These are phyloP conservation scores for Metschnikowia kofuensis DNA, from an alignment of 805 yeast species.

Conservation along the genomic window DNA sequence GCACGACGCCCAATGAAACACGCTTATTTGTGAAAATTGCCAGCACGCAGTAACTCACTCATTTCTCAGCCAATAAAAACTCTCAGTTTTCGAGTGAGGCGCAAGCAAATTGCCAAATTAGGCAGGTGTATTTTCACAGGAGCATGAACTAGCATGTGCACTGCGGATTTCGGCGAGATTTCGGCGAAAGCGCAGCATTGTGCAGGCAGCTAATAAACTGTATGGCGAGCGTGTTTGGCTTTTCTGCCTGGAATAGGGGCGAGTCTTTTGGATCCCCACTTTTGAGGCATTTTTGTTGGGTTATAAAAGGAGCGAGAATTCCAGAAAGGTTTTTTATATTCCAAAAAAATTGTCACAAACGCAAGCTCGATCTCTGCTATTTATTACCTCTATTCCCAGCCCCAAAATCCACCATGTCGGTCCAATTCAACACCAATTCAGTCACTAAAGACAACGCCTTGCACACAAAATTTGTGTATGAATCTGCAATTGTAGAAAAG, in stretches of 20 bases:
- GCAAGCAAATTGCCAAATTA: background rate
- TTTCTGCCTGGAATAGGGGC: constrained; percentile 1
- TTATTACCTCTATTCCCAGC: background rate
- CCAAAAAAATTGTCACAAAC: background rate
- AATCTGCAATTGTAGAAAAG: constrained; percentile 69
- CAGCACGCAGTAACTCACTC: background rate
- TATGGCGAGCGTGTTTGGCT: background rate
- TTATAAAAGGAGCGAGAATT: background rate
- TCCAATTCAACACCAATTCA: constrained; percentile 35
- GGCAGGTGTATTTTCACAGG: background rate
- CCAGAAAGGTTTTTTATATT: too few species aligned
- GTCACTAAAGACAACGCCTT: constrained; percentile 49
- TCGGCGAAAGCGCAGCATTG: constrained; percentile 15
- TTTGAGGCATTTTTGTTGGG: background rate
- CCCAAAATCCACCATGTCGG: constrained; percentile 12
- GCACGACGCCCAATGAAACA: too few species aligned
- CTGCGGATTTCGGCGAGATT: constrained; percentile 16
- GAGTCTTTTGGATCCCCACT: background rate
- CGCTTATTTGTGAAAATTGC: background rate
- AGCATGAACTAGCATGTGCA: constrained; percentile 3
- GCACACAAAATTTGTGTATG: constrained; percentile 64
- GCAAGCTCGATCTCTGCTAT: too few species aligned
- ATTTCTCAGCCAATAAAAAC: background rate
- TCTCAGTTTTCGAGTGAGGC: background rate
- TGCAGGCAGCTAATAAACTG: constrained; percentile 8